Evolutionary conservation across 495 filamentous ascomycete species (phyloP).

Genomic region (Penicillium simplicissimum): DNA sequence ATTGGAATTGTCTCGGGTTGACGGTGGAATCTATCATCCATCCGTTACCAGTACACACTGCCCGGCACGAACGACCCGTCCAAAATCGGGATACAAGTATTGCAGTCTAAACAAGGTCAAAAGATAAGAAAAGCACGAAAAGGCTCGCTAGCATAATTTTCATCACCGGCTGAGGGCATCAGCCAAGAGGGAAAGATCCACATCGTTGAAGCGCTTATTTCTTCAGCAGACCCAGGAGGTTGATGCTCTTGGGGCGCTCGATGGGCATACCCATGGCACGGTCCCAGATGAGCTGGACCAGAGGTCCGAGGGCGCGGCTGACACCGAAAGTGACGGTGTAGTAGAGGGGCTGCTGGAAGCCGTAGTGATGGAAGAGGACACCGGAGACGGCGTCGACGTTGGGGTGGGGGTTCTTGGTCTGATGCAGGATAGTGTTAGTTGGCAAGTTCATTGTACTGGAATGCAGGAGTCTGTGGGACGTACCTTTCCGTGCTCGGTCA

Average conservation of each 20-base stretch:
- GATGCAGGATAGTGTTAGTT: slow-evolving; percentile 15
- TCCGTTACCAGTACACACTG: background rate
- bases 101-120: slow-evolving; percentile 8
- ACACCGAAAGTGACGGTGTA: slow-evolving; percentile 98
- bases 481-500: slow-evolving; percentile 89
- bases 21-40: background rate
- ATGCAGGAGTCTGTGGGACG: background rate
- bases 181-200: background rate
- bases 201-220: slow-evolving; percentile 27
- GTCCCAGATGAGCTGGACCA: slow-evolving; percentile 96
- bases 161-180: slow-evolving; percentile 8
- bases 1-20: slow-evolving; percentile 34
- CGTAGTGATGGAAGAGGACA: slow-evolving; percentile 95
- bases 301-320: slow-evolving; percentile 82
- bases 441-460: background rate
- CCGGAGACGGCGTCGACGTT: slow-evolving; percentile 93
- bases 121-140: background rate
- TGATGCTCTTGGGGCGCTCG: slow-evolving; percentile 96
- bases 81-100: background rate
- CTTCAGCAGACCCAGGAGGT: slow-evolving; percentile 78
- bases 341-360: slow-evolving; percentile 94
- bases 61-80: background rate
- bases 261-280: slow-evolving; percentile 93
- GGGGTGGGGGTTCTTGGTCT: slow-evolving; percentile 97
- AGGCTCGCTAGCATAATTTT: slow-evolving; percentile 21